These are phyloP conservation scores for Breviolum minutum DNA, from an alignment of 73 alveolate genomes.

Conservation along the genomic window DNA sequence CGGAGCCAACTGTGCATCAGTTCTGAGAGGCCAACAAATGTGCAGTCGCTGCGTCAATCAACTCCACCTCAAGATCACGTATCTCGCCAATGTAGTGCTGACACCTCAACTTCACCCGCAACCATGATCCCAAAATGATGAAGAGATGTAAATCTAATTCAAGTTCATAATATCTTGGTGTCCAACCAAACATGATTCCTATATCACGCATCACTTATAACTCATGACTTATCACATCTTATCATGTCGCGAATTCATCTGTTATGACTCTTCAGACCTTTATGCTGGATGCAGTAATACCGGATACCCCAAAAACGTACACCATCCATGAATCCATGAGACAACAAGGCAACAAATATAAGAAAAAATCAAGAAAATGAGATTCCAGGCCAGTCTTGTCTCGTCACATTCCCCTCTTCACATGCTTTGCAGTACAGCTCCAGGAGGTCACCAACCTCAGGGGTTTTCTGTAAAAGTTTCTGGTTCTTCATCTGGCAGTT, in stretches of 20 bases:
- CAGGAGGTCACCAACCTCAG: constrained; percentile 62
- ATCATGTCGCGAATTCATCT: too few species aligned
- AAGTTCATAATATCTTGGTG: too few species aligned
- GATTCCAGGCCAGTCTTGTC: constrained; percentile 54
- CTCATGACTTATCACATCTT: too few species aligned
- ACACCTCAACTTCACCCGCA: constrained; percentile 13
- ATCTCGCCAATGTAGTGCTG: constrained; percentile 81
- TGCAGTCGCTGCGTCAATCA: constrained; percentile 88
- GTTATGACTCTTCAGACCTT: background rate
- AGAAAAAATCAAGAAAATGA: too few species aligned
- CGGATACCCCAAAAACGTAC: background rate
- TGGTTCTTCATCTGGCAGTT: background rate
- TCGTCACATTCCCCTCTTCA: constrained; percentile 67
- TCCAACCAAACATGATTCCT: too few species aligned
- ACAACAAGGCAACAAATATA: too few species aligned
- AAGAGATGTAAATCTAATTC: too few species aligned
- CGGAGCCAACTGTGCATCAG: background rate
- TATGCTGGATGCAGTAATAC: too few species aligned
- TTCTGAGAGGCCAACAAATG: background rate
- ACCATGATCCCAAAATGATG: too few species aligned
- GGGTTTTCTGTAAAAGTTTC: background rate
- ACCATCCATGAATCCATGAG: too few species aligned
- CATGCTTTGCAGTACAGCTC: constrained; percentile 87
- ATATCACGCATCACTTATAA: too few species aligned
- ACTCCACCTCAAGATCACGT: constrained; percentile 66